A percentile compares a stretch with the other conserved stretches of the same genome.
These are phyloP conservation scores for Drosera capensis DNA, from an alignment of 148 eudicot genomes.

Conservation along the genomic window DNA sequence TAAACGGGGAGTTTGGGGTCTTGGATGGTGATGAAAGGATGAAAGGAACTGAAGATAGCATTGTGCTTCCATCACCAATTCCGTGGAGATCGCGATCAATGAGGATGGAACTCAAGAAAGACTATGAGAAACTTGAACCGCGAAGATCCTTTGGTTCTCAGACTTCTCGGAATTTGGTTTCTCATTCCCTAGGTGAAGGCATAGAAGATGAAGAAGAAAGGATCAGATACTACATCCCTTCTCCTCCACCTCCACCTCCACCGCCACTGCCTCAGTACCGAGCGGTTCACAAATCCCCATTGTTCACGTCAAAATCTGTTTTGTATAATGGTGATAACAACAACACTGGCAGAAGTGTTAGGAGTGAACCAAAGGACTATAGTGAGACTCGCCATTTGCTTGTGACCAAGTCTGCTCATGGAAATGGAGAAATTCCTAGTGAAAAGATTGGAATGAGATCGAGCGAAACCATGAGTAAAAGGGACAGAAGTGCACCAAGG, in stretches of 20 bases:
- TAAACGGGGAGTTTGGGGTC: slow-evolving; percentile 17
- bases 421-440: slow-evolving; percentile 9
- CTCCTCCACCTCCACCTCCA: slow-evolving; percentile 59
- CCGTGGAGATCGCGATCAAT: slow-evolving; percentile 90
- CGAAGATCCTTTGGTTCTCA: slow-evolving; percentile 11
- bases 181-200: slow-evolving; percentile 20
- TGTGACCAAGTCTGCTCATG: slow-evolving; percentile 22
- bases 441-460: slow-evolving; percentile 9
- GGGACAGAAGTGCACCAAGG: slow-evolving; percentile 1
- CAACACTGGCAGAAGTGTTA: slow-evolving; percentile 19
- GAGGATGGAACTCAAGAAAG: slow-evolving; percentile 36
- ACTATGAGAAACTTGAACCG: slow-evolving; percentile 14
- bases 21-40: slow-evolving; percentile 6
- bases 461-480: slow-evolving; percentile 9
- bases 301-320: slow-evolving; percentile 15
- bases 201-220: slow-evolving; percentile 28
- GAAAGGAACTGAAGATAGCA: slow-evolving; percentile 22
- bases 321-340: slow-evolving; percentile 7
- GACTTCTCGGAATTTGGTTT: slow-evolving; percentile 8
- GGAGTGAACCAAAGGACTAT: slow-evolving; percentile 20
- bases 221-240: slow-evolving; percentile 25
- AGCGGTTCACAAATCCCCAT: slow-evolving; percentile 7
- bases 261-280: slow-evolving; percentile 38
- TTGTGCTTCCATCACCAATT: slow-evolving; percentile 68
- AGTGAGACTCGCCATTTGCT: slow-evolving; percentile 10